These are phyloP conservation scores for Penicillium paradoxum DNA, from an alignment of 495 filamentous ascomycete species.

Conservation along the genomic window DNA sequence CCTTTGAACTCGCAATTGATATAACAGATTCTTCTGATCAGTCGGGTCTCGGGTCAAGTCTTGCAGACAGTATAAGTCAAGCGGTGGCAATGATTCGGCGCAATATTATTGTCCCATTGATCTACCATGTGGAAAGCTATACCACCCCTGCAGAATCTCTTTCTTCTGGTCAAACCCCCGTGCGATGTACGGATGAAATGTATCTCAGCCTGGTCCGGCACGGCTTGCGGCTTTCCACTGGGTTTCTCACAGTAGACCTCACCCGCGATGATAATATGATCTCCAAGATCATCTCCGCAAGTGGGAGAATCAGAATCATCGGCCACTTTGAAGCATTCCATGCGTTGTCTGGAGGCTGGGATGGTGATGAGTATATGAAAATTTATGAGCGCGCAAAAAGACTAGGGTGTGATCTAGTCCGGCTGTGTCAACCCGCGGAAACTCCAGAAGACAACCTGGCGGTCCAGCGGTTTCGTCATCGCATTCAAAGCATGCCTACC, in stretches of 20 bases:
- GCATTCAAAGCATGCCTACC: constrained; percentile 25
- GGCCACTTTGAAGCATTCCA: constrained; percentile 54
- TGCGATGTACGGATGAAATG: constrained; percentile 32
- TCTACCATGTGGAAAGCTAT: constrained; percentile 43
- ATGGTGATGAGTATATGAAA: constrained; percentile 29
- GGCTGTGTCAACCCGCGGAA: constrained; percentile 38
- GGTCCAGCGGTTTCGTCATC: constrained; percentile 35
- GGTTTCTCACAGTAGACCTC: constrained; percentile 65
- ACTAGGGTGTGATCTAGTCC: constrained; percentile 47
- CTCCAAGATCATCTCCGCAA: constrained; percentile 48
- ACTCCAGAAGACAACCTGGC: constrained; percentile 40
- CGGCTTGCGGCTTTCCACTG: constrained; percentile 63
- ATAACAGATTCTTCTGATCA: constrained; percentile 27
- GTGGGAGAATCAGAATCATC: constrained; percentile 62
- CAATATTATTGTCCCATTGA: constrained; percentile 54
- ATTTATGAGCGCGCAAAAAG: constrained; percentile 41
- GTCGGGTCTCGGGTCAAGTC: constrained; percentile 31
- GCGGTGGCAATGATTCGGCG: constrained; percentile 57
- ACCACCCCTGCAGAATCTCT: constrained; percentile 14
- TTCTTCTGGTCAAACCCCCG: constrained; percentile 16
- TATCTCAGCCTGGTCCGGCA: constrained; percentile 61
- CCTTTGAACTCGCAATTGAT: constrained; percentile 63
- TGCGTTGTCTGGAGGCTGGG: constrained; percentile 41
- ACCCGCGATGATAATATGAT: constrained; percentile 51
- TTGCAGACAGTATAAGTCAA: constrained; percentile 46